Percentiles rank a stretch among this genome's conserved stretches.
phyloP scores from a whole-genome alignment of 148 eudicot species.

The Vaccinium vitisidaea region DNA sequence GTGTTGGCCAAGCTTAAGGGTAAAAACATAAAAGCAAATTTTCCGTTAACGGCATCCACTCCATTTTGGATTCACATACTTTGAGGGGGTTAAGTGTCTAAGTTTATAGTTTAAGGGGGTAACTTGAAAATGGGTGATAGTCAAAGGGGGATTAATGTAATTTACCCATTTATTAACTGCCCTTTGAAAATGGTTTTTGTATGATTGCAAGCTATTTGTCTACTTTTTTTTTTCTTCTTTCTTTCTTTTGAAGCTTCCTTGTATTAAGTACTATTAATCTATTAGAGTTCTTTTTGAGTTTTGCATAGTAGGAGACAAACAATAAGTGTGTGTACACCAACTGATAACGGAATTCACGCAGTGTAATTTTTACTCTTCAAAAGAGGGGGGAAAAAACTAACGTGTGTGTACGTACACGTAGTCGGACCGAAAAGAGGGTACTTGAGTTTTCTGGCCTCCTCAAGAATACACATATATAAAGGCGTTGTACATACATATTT shows the following conservation, averaged over 20 bases:
- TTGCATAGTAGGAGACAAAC: background rate
- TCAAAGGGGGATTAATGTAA: too few species aligned
- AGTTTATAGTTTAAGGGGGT: too few species aligned
- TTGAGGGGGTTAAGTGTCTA: too few species aligned
- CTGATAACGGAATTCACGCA: background rate
- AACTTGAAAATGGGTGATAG: too few species aligned
- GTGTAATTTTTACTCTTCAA: too few species aligned
- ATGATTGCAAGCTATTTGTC: background rate
- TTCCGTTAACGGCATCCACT: too few species aligned
- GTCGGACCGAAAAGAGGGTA: too few species aligned
- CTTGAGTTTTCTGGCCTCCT: background rate
- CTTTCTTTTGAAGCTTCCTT: background rate
- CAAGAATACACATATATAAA: background rate
- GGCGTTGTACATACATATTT: background rate
- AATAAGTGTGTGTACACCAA: background rate
- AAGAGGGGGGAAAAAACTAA: too few species aligned
- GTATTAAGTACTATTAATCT: background rate
- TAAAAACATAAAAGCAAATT: too few species aligned
- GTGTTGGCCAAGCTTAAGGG: too few species aligned
- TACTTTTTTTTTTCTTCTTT: background rate
- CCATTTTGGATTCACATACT: too few species aligned
- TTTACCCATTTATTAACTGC: background rate
- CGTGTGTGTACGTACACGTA: too few species aligned
- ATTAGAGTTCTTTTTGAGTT: background rate
- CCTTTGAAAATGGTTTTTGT: background rate